Conservation (phyloP, 768 basidiomycete genomes). For the Lentinula edodes region DNA sequence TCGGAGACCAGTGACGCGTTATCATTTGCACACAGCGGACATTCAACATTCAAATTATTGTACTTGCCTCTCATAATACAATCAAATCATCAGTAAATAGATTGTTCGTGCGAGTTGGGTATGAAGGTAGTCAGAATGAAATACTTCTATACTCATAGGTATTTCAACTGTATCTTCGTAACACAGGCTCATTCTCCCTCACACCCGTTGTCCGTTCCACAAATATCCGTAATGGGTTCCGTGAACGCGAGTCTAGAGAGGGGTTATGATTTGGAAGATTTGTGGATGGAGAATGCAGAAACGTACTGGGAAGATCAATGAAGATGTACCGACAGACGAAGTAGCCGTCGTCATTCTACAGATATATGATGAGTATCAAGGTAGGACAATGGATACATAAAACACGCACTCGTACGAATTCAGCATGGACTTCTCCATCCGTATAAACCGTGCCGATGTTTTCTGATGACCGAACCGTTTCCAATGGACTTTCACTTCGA, state of each 20-base stretch:
- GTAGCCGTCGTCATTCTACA: constrained; percentile 68
- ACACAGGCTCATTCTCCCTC: constrained; percentile 64
- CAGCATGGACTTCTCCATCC: constrained; percentile 80
- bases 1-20: constrained; percentile 60
- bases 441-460: constrained; percentile 43
- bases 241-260: constrained; percentile 51
- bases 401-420: constrained; percentile 56
- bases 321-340: constrained; percentile 76
- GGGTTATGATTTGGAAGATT: constrained; percentile 3
- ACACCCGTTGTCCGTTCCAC: constrained; percentile 64
- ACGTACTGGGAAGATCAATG: constrained; percentile 72
- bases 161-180: constrained; percentile 55
- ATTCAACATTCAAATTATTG: background rate
- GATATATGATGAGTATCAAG: background rate
- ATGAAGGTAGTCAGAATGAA: constrained; percentile 5
- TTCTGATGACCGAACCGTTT: constrained; percentile 19
- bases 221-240: constrained; percentile 61
- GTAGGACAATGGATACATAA: constrained; percentile 5
- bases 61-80: constrained; percentile 2
- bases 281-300: constrained; percentile 24
- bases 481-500: constrained; percentile 20
- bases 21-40: background rate
- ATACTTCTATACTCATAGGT: background rate
- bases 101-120: constrained; percentile 15
- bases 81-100: constrained; percentile 5